Base-by-base conservation (phyloP, 371 early-diverging fungal genomes). In the Mucor irregularis region DNA sequence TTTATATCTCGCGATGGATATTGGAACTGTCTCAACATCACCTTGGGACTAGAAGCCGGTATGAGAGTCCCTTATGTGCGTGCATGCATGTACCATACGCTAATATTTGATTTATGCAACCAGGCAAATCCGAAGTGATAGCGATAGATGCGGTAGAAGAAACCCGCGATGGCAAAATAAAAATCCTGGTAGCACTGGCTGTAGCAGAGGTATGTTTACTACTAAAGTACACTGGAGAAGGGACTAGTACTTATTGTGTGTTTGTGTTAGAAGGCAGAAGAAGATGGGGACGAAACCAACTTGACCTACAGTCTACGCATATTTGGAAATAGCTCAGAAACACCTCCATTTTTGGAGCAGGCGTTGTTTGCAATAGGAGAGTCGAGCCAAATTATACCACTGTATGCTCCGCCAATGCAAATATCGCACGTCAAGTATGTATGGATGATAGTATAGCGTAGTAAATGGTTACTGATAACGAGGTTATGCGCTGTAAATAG, bases 341-440 rank as follows among this genome's bases (percentile, higher is more conserved):
- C 68, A 22, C 60, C 61, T 21, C 63, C 63, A 0, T 78, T 62
- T 49, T 50, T 78, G 9, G 79, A 78, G 51, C 66, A 73, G 31
- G 62, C 73, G 3, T 62, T 78, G 0, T 67, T 70, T 44, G 52
- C 53, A 0, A 63, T 73, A 21, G 54, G 56, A 30, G 66, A 70
- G 51, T 48, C 40, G 8, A 29, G 49, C 29, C 82, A 82, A 55
- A 49, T 66, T 13, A 80, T 82, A 28, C 56, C 66, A 4, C 28
- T 82, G 10, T 22, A 51, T 7, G 49, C 64, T 49, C 64, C 79
- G 17, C 82, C 82, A 11, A 76, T 73, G 75, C 80, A 82, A 28
- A 53, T 82, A 17, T 50, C 66, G 5, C 80, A 82, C 49, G 64
- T 67, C 0, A 50, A 51, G 80, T 78, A 71, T 39, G 17, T 9